Base-by-base conservation (phyloP, 169 alveolate genomes). In the Babesia gibsoni region DNA sequence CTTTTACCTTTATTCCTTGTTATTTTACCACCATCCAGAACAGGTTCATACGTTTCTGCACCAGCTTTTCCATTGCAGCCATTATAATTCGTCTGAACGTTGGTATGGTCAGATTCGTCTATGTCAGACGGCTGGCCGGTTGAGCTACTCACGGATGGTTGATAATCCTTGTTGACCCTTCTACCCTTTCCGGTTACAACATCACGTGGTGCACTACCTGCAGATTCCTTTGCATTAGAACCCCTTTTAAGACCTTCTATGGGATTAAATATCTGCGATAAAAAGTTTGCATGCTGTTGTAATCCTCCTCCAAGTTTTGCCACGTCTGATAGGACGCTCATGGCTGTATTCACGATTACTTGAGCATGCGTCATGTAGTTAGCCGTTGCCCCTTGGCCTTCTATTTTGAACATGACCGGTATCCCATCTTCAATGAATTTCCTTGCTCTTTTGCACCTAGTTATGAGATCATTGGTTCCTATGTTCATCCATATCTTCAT, bases 251-350 rank as follows among this genome's bases (percentile, higher is more conserved):
- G 56, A 10, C 32, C 52, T 1, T 5, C 33, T 27, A 66, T 27
- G 3, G 77, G 77, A 33, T 66, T 66, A 42, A 66, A 66, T 0
- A 66, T 66, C 22, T 66, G 77, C 66, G 77, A 66, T 27, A 66
- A 20, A 35, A 53, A 66, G 27, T 35, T 52, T 10, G 42, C 32
- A 50, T 66, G 65, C 10, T 36, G 30, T 22, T 66, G 77, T 45
- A 66, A 18, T 4, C 27, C 66, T 23, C 77, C 77, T 0, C 77
- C 77, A 25, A 52, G 32, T 29, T 66, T 66, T 4, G 77, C 77
- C 22, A 66, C 65, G 33, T 52, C 65, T 20, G 49, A 41, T 9
- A 66, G 56, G 23, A 52, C 77, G n/a, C 67, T 50, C 42, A 52
- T 66, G 56, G 77, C 77, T 1, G 67, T 54, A 36, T 50, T 54